phyloP scores from a whole-genome alignment of 441 rosid species.

The Eruca vesicaria region DNA sequence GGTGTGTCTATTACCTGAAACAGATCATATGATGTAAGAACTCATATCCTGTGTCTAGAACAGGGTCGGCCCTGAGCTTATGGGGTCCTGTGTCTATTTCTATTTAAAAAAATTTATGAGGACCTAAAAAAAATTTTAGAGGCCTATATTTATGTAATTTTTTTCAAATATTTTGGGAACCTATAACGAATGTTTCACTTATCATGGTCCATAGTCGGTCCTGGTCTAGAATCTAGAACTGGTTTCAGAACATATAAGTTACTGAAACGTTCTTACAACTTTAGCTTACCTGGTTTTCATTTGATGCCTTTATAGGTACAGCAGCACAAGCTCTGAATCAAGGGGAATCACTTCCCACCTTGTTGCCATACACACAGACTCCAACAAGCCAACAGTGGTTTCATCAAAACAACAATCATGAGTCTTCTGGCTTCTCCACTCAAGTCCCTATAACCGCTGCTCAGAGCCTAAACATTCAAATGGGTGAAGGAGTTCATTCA shows the following conservation, averaged over 20 bases:
- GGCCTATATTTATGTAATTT: too few species aligned
- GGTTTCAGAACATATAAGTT: background rate
- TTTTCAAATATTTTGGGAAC: too few species aligned
- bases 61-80: too few species aligned
- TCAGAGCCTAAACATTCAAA: conserved; percentile 52
- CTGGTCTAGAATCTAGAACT: background rate
- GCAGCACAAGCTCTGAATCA: conserved; percentile 55
- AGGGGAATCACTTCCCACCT: conserved; percentile 39
- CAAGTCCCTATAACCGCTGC: conserved; percentile 46
- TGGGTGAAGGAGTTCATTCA: conserved; percentile 56
- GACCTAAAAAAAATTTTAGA: too few species aligned
- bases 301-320: conserved; percentile 15
- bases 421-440: conserved; percentile 51
- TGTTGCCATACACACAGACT: conserved; percentile 44
- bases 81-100: too few species aligned
- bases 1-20: background rate
- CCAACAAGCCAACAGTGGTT: conserved; percentile 53
- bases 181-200: too few species aligned
- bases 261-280: background rate
- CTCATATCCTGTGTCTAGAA: background rate
- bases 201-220: too few species aligned
- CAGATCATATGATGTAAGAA: background rate
- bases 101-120: too few species aligned
- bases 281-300: background rate
- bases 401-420: conserved; percentile 47